A percentile compares a stretch with the other conserved stretches of the same genome.
Evolutionary conservation across 108 stramenopile species (phyloP).

Genomic region (Nitzschia sp.): DNA sequence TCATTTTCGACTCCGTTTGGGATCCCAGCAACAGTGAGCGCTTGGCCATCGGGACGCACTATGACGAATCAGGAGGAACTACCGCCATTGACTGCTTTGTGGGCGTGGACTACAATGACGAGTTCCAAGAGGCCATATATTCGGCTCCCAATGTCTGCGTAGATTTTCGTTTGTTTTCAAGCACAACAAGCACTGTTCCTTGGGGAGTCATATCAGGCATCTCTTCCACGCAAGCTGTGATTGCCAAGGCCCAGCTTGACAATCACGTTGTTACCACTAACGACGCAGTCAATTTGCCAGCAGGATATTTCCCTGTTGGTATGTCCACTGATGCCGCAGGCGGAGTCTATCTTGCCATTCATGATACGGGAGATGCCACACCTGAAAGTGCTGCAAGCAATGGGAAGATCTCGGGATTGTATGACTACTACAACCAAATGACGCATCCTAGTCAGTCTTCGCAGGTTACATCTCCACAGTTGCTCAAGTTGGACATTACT

Average conservation of each 20-base stretch:
- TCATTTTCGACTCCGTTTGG: no score
- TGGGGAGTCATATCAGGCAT: neutral
- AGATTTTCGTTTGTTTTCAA: no score
- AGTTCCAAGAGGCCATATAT: no score
- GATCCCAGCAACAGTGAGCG: no score
- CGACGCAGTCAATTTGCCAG: slow-evolving; percentile 5
- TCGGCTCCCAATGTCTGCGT: no score
- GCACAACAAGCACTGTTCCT: neutral
- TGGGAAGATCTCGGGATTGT: neutral
- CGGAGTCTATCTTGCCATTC: slow-evolving; percentile 13
- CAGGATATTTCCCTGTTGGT: slow-evolving; percentile 7
- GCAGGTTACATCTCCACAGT: neutral
- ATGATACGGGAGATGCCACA: slow-evolving; percentile 4
- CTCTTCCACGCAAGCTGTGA: neutral
- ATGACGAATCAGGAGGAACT: no score
- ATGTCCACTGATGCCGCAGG: slow-evolving; percentile 9
- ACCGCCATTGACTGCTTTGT: no score
- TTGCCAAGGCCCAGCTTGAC: neutral
- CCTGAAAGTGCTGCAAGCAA: neutral
- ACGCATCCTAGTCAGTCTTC: slow-evolving; percentile 5
- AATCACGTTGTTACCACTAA: neutral
- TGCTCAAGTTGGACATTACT: slow-evolving; percentile 16
- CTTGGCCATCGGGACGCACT: no score
- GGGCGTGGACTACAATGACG: no score
- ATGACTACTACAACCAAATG: slow-evolving; percentile 8